Evolutionary conservation across 2,329 filamentous ascomycete species (phyloP).

Genomic region (Trichoderma sp.): DNA sequence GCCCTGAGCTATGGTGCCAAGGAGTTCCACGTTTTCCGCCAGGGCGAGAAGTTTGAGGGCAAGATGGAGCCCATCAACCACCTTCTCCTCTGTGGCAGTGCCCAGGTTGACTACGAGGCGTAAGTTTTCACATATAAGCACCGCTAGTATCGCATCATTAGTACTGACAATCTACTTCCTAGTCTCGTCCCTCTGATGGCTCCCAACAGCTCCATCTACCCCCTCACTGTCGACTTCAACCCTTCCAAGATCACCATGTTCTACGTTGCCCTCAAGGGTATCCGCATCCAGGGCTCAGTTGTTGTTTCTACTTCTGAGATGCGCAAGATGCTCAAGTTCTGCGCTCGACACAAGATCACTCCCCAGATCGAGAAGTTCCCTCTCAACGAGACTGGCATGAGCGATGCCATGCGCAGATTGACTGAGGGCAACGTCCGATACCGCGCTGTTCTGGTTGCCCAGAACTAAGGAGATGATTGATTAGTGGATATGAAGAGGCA

Average conservation of each 20-base stretch:
- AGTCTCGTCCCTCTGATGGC: slow-evolving; percentile 1
- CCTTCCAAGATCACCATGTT: slow-evolving; percentile 43
- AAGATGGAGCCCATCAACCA: slow-evolving; percentile 59
- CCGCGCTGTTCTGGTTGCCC: slow-evolving; percentile 13
- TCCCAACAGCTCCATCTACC: slow-evolving; percentile 20
- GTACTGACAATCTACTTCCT: neutral
- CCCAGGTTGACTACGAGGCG: neutral
- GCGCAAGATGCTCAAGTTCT: slow-evolving; percentile 57
- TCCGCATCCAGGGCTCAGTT: slow-evolving; percentile 32
- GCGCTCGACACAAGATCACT: slow-evolving; percentile 52
- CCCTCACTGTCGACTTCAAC: slow-evolving; percentile 53
- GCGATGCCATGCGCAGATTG: slow-evolving; percentile 22
- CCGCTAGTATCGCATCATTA: neutral
- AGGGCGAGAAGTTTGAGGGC: slow-evolving; percentile 50
- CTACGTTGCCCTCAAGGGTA: neutral
- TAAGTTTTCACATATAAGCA: neutral
- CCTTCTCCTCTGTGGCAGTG: slow-evolving; percentile 43
- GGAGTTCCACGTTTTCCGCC: slow-evolving; percentile 41
- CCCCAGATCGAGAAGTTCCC: slow-evolving; percentile 54
- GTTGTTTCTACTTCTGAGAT: slow-evolving; percentile 55
- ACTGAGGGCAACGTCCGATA: slow-evolving; percentile 1
- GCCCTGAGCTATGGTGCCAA: slow-evolving; percentile 56
- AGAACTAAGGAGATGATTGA: neutral
- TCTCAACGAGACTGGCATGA: slow-evolving; percentile 55
- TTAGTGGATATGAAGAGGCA: neutral